Evolutionary conservation across 495 filamentous ascomycete genomes (phyloP), one percentile per base, ranked within the genome.

Genomic region (Lentithecium fluviatile): DNA sequence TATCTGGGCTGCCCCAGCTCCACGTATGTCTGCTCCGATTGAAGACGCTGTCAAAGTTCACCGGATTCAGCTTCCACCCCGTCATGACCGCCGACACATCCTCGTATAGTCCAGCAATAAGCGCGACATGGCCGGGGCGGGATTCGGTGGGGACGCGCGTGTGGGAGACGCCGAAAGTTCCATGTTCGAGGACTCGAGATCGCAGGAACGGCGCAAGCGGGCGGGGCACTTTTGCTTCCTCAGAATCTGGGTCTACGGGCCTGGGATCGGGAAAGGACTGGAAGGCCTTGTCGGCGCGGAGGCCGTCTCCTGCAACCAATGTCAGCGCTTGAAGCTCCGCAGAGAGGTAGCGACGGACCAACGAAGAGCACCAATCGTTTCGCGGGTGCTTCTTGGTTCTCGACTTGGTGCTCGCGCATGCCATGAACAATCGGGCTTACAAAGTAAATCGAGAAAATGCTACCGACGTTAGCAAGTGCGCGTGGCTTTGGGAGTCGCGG

Each of bases 1-100:
- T 99, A 77, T 99, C 95, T 12, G 93, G 93, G 68, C 93, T 97
- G 7, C 95, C 94, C 95, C 95, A 99, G 72, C 90, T 93, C 95
- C 95, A 99, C 3, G 95, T 97, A 75, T 97, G 95, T 26, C 88
- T 78, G 69, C 92, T 97, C 56, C 88, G 85, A 70, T 99, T 99
- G 82, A 99, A 99, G 10, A 99, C 88, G 66, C 92, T 96, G 76
- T 99, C 95, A 69, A 99, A 99, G 71, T 97, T 89, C 62, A 99
- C 95, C 0, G 95, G 94, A 70, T 99, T 99, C 68, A 97, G 74
- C 74, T 97, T 97, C 95, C 95, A 99, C 13, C 95, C 95, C 8
- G 95, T 99, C 32, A 88, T 96, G 19, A 99, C 95, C 2, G 95
- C 87, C 42, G 93, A 97, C 6, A 99, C 95, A 78, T 99, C 95